A percentile compares a stretch with the other conserved stretches of the same genome.
These are phyloP conservation scores for Achaetomium macrosporum DNA, from an alignment of 2,329 filamentous ascomycete species.

Conservation along the genomic window DNA sequence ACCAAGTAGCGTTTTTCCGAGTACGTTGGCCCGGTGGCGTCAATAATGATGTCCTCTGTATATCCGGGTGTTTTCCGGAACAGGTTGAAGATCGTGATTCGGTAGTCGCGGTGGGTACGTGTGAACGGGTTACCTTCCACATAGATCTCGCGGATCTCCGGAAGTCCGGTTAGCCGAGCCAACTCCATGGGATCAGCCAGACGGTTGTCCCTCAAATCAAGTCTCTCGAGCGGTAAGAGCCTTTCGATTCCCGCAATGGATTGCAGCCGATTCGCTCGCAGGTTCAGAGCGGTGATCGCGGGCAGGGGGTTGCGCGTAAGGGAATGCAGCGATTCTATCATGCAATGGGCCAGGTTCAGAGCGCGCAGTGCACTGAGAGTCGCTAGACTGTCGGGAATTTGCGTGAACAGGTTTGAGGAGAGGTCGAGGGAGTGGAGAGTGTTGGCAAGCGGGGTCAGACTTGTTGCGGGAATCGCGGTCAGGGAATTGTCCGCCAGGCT, in stretches of 20 bases:
- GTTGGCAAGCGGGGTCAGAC: constrained; percentile 75
- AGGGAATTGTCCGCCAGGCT: constrained; percentile 88
- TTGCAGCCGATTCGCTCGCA: constrained; percentile 79
- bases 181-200: constrained; percentile 88
- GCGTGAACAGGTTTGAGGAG: constrained; percentile 87
- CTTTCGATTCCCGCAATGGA: constrained; percentile 88
- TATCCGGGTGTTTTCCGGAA: constrained; percentile 89
- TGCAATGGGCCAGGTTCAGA: constrained; percentile 90
- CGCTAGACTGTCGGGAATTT: constrained; percentile 86
- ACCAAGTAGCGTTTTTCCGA: constrained; percentile 78
- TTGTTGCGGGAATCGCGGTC: constrained; percentile 68
- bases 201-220: constrained; percentile 87
- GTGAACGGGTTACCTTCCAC: constrained; percentile 89
- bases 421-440: constrained; percentile 89
- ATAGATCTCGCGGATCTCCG: constrained; percentile 88
- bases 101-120: constrained; percentile 77
- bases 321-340: constrained; percentile 92
- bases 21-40: constrained; percentile 76
- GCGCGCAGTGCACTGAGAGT: constrained; percentile 82
- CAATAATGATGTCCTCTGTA: constrained; percentile 83
- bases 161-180: constrained; percentile 81
- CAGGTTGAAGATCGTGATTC: constrained; percentile 89
- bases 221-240: constrained; percentile 76
- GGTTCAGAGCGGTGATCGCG: constrained; percentile 86
- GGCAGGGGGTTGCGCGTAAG: constrained; percentile 80